phyloP scores from a whole-genome alignment of 2,329 filamentous ascomycete species.

The Fusarium humuli region DNA sequence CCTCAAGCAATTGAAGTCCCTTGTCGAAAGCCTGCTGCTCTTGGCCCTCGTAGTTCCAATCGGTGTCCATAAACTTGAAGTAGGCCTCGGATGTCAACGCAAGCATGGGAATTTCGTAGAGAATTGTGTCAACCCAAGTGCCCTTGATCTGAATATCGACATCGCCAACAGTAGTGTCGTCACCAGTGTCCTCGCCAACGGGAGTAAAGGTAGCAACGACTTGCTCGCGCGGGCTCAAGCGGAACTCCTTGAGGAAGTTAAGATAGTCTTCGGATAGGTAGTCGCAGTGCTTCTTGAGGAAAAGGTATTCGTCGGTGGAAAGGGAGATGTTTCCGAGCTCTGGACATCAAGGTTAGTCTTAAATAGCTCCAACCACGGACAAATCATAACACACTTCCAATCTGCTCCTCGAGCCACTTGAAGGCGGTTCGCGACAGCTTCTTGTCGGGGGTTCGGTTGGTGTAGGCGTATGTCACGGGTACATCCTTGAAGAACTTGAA shows the following conservation, averaged over 20 bases:
- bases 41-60: constrained; percentile 91
- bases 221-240: constrained; percentile 83
- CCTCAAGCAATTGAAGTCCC: constrained; percentile 79
- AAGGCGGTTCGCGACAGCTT: constrained; percentile 86
- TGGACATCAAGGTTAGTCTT: constrained; percentile 54
- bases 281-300: constrained; percentile 80
- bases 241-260: constrained; percentile 83
- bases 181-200: constrained; percentile 66
- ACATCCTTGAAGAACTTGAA: constrained; percentile 89
- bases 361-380: neutral
- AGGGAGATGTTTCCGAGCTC: constrained; percentile 86
- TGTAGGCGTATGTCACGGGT: constrained; percentile 91
- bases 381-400: constrained; percentile 71
- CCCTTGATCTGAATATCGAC: constrained; percentile 82
- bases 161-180: constrained; percentile 76
- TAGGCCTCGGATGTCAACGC: constrained; percentile 95
- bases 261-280: constrained; percentile 86
- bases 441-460: constrained; percentile 94
- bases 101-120: constrained; percentile 96
- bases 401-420: constrained; percentile 85
- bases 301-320: constrained; percentile 81
- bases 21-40: constrained; percentile 87
- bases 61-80: constrained; percentile 94
- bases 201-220: constrained; percentile 76
- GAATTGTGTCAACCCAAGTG: constrained; percentile 92